Base-by-base conservation (phyloP, 768 basidiomycete species). In the Hirschioporus abietinus region DNA sequence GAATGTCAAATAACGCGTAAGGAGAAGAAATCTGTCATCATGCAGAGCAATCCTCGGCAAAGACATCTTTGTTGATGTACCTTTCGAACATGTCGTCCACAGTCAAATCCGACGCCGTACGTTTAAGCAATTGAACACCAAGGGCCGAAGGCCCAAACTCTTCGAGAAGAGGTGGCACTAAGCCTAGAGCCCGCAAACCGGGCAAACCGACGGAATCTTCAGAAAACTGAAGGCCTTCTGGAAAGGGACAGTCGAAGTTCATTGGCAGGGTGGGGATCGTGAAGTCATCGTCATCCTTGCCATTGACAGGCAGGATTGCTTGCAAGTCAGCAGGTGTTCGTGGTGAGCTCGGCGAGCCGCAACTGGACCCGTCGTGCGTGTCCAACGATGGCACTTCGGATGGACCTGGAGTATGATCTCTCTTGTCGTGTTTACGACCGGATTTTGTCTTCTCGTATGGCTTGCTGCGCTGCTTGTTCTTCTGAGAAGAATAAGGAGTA, bases 11-110 rank as follows among this genome's bases (percentile, higher is more conserved):
- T 1, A 52, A 52, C 12, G 42, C 30, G 30, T 30, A 30, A 30
- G 30, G 30, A 30, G 20, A 52, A 52, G 42, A 5, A 52, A 12
- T 15, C 20, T 10, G 20, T 42, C 20, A 17, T 58, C 30, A 64
- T 65, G 67, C 65, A 52, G 69, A 26, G 70, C 68, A 9, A 36
- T 36, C 26, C 66, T 65, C 68, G n/a, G 66, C 70, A 68, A 78
- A 80, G 63, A 73, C 72, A 57, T 76, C 76, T 35, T 72, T 69
- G 66, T 78, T 73, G 64, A 82, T 82, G 67, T 80, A 85, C 75
- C 74, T 65, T 20, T 73, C 74, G 72, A 83, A 84, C 76, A 83
- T 74, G 70, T 70, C 71, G 60, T 75, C 72, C 25, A 67, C 73
- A 70, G 35, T 58, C 35, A 58, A 63, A 58, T 71, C 68, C 20